Evolutionary conservation across 108 stramenopile genomes (phyloP).

Genomic region (Fragilaria crotonensis): DNA sequence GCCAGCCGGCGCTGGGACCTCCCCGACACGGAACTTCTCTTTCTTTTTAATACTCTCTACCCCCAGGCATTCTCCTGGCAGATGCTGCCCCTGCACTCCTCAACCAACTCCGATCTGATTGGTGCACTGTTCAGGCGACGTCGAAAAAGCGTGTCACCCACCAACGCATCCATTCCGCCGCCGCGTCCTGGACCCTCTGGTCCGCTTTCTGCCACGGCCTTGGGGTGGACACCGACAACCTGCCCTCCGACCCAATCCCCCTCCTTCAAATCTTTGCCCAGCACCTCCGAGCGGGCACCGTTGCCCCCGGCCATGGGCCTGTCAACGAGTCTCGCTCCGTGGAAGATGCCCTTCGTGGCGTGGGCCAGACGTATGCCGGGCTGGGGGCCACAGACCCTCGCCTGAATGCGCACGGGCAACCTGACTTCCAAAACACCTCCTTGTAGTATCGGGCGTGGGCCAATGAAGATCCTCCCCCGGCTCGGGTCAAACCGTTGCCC

Average conservation of each 20-base stretch:
- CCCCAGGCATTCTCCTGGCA: constrained; percentile 11
- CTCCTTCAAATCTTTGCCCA: no score
- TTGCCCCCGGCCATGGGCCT: no score
- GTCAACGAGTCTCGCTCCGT: constrained; percentile 17
- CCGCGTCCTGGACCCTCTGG: constrained; percentile 16
- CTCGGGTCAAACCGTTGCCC: no score
- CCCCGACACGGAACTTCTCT: not conserved
- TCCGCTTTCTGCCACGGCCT: constrained; percentile 4
- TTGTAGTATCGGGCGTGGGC: no score
- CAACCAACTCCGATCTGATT: constrained; percentile 12
- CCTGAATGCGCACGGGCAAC: no score
- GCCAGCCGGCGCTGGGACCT: constrained; percentile 8
- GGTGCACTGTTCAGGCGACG: constrained; percentile 12
- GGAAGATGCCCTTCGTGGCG: constrained; percentile 10
- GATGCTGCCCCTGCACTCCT: constrained; percentile 2
- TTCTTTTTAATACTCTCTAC: constrained; percentile 5
- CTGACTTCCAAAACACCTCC: no score
- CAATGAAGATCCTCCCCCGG: no score
- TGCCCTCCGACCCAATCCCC: no score
- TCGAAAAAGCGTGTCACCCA: constrained; percentile 2
- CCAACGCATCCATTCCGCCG: not conserved
- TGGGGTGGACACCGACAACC: constrained; percentile 15
- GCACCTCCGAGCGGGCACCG: no score
- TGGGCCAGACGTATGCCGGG: no score
- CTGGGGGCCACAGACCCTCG: no score